Evolutionary conservation across 2,329 filamentous ascomycete genomes (phyloP).

Genomic region (Fusarium sacchari): DNA sequence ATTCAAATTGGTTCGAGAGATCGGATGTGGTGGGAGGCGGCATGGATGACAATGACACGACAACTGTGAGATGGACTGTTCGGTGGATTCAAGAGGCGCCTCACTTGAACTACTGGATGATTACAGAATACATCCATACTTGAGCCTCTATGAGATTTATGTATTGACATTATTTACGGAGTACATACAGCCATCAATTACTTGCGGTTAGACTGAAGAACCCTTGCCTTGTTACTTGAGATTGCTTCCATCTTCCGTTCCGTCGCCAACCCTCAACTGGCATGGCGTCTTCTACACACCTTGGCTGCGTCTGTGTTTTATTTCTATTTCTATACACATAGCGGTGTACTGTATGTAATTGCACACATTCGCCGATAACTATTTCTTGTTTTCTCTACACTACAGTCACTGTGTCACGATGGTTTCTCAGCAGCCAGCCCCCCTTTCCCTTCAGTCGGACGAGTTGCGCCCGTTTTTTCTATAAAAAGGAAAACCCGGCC

Average conservation of each 20-base stretch:
- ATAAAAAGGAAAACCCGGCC: conserved; percentile 22
- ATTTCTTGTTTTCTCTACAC: neutral
- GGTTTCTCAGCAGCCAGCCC: neutral
- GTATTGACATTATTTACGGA: neutral
- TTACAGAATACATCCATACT: neutral
- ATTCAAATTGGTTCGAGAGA: neutral
- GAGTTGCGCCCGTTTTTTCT: conserved; percentile 5
- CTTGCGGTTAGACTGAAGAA: neutral
- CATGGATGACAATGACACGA: conserved; percentile 32
- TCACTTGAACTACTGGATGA: conserved; percentile 29
- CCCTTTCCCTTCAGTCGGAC: conserved; percentile 7
- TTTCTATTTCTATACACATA: conserved; percentile 1
- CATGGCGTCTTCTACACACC: neutral
- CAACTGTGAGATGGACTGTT: conserved; percentile 6
- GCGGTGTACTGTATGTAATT: conserved; percentile 25
- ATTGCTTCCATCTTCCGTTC: conserved; percentile 10
- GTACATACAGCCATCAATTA: conserved; percentile 3
- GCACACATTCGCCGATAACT: neutral
- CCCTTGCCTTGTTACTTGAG: neutral
- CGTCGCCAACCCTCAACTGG: neutral
- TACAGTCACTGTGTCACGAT: conserved; percentile 1
- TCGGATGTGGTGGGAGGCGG: conserved; percentile 9
- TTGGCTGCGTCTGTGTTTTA: neutral
- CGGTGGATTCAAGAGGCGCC: conserved; percentile 21
- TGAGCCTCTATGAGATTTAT: neutral